Evolutionary conservation across 202 grass and related monocot species (phyloP), one percentile per base, ranked within the genome.

Genomic region (Elaeis oleifera): DNA sequence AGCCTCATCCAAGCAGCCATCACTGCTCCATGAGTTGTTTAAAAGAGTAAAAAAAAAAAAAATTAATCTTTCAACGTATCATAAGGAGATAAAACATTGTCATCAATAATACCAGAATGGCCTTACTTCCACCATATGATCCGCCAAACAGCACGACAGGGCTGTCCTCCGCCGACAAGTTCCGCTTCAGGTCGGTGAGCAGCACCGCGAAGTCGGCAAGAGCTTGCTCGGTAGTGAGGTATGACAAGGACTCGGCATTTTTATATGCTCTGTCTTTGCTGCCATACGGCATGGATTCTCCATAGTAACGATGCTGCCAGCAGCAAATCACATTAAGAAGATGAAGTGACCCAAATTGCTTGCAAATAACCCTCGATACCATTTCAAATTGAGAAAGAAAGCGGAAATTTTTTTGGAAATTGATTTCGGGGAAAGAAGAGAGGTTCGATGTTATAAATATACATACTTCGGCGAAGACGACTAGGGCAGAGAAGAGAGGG

Each of bases 1-100:
- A 91, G 76, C 56, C 91, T 88, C 91, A 96, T 96, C 91, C 91
- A 96, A 76, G 84, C 84, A 83, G 91, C 91, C 56, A 96, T 58
- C 91, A 96, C 87, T 96, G 60, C 49, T n/a, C 49, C 57, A 72
- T 17, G 28, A 25, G 15, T 13, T 44, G 28, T 21, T 49, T 49
- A 23, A 14, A 63, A 49, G 49, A 6, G 17, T 23, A 18, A 63
- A 11, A 63, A 14, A 23, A 8, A 15, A 23, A 39, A 53, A 55
- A n/a, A 16, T 13, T 1, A 17, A 44, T 9, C 32, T 16, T 4
- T 54, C 17, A 44, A 59, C 4, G 51, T 51, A 71, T 27, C 58
- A 60, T 3, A 60, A 39, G 27, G 20, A 29, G 39, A 1, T 50
- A 13, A 58, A 4, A 51, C 3, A 60, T 3, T 51, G 6, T 8